A percentile compares a stretch with the other conserved stretches of the same genome.
These are phyloP conservation scores for Penicillium psychrofluorescens DNA, from an alignment of 495 filamentous ascomycete genomes.

Conservation along the genomic window DNA sequence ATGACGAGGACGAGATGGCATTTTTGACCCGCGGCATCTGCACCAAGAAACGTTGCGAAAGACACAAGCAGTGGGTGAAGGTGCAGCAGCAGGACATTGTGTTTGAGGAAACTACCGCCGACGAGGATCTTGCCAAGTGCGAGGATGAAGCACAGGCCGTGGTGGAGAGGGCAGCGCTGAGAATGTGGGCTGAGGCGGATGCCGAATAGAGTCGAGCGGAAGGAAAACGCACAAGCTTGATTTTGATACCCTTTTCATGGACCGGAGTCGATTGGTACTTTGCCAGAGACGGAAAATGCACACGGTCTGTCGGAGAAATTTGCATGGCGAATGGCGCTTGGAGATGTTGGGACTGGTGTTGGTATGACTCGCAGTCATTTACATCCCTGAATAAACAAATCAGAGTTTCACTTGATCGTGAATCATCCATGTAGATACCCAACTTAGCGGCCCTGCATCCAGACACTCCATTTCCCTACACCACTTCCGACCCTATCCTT, in stretches of 20 bases:
- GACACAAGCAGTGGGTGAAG: slow-evolving; percentile 46
- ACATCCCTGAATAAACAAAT: too few relatives aligned
- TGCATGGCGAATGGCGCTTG: slow-evolving; percentile 15
- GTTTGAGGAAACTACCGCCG: slow-evolving; percentile 38
- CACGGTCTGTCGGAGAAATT: background rate
- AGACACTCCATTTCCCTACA: slow-evolving; percentile 34
- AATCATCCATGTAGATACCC: slow-evolving; percentile 2
- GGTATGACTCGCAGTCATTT: too few relatives aligned
- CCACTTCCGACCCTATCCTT: slow-evolving; percentile 33
- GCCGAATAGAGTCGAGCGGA: background rate
- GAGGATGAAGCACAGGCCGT: slow-evolving; percentile 41
- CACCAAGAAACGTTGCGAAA: slow-evolving; percentile 44
- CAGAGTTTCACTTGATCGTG: too few relatives aligned
- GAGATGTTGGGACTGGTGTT: background rate
- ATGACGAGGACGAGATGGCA: slow-evolving; percentile 16
- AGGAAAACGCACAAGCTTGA: slow-evolving; percentile 15
- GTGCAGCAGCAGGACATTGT: slow-evolving; percentile 42
- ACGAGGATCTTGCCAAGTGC: slow-evolving; percentile 31
- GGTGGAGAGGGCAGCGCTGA: slow-evolving; percentile 38
- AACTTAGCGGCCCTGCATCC: slow-evolving; percentile 8
- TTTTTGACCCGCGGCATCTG: slow-evolving; percentile 40
- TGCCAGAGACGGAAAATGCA: slow-evolving; percentile 5
- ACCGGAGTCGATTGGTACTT: slow-evolving; percentile 24
- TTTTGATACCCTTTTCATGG: slow-evolving; percentile 30
- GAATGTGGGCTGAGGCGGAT: slow-evolving; percentile 28